A percentile compares a stretch with the other conserved stretches of the same genome.
Conservation (phyloP, 2,329 filamentous ascomycete species). For the Hypoxylon sp. region DNA sequence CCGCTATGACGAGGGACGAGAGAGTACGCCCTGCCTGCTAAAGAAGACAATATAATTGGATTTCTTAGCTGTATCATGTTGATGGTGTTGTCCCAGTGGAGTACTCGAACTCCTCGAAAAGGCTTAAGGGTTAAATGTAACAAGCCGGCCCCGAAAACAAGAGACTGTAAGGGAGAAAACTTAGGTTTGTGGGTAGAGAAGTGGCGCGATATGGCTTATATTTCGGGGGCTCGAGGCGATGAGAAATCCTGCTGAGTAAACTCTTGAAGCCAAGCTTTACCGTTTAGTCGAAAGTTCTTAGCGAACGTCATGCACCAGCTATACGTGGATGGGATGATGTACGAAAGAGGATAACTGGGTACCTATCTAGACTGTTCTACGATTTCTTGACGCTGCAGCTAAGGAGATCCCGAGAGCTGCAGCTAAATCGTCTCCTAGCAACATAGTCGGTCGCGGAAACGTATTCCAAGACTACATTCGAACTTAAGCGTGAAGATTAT, state of each 20-base stretch:
- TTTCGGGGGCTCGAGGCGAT: slow-evolving; percentile 12
- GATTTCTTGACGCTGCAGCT: neutral
- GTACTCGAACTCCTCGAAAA: slow-evolving; percentile 30
- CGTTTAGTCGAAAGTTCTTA: neutral
- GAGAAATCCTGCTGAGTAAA: slow-evolving; percentile 21
- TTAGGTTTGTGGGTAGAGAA: slow-evolving; percentile 18
- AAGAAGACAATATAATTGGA: slow-evolving; percentile 39
- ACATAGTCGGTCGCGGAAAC: neutral
- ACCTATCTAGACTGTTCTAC: neutral
- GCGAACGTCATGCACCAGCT: slow-evolving; percentile 34
- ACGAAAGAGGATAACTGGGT: neutral
- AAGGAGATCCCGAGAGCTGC: neutral
- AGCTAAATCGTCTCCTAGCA: neutral
- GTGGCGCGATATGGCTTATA: slow-evolving; percentile 30
- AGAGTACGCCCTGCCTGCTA: slow-evolving; percentile 45
- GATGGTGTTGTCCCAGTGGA: slow-evolving; percentile 17
- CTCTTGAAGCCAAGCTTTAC: slow-evolving; percentile 33
- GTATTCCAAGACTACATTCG: neutral
- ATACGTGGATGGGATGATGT: slow-evolving; percentile 12
- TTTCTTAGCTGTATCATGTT: slow-evolving; percentile 46
- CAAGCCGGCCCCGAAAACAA: slow-evolving; percentile 35
- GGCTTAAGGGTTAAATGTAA: slow-evolving; percentile 26
- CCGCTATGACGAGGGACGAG: slow-evolving; percentile 44
- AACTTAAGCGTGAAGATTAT: neutral
- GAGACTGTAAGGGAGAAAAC: slow-evolving; percentile 28